phyloP scores from a whole-genome alignment of 2,329 filamentous ascomycete species.

The Alternaria novae-zelandiae region DNA sequence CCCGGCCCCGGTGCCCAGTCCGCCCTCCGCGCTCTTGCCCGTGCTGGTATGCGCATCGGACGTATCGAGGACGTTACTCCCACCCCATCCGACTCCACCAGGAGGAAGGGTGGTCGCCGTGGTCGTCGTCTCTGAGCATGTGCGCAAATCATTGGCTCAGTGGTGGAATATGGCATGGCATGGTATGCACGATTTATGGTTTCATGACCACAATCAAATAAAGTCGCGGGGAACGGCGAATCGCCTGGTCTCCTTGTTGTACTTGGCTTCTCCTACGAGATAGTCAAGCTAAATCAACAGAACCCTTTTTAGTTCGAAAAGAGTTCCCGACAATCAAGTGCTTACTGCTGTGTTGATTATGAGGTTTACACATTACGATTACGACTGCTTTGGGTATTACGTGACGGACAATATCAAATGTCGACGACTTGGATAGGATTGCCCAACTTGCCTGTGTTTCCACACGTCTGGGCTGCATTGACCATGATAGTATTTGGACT shows the following conservation, averaged over 20 bases:
- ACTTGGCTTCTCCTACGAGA: constrained; percentile 40
- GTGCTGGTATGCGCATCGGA: constrained; percentile 99
- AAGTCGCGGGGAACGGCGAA: constrained; percentile 49
- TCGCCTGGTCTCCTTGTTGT: constrained; percentile 51
- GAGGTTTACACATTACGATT: constrained; percentile 36
- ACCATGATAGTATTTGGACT: constrained; percentile 61
- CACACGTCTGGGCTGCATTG: constrained; percentile 64
- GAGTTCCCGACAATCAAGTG: constrained; percentile 42
- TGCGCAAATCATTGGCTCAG: constrained; percentile 49
- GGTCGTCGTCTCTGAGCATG: constrained; percentile 96
- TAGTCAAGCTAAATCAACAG: constrained; percentile 47
- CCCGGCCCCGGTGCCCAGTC: constrained; percentile 99
- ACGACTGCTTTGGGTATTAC: constrained; percentile 23
- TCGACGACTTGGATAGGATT: constrained; percentile 54
- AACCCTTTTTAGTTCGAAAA: constrained; percentile 47
- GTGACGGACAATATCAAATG: constrained; percentile 42
- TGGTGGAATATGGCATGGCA: constrained; percentile 43
- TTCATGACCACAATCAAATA: constrained; percentile 46
- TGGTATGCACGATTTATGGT: constrained; percentile 44
- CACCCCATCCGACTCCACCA: constrained; percentile 98
- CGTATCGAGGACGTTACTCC: constrained; percentile 99
- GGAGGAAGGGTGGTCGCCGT: constrained; percentile 99
- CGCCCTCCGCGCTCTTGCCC: constrained; percentile 96
- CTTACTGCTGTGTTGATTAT: constrained; percentile 36
- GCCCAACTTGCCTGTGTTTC: constrained; percentile 56